Base-by-base conservation (phyloP, 495 filamentous ascomycete genomes). In the Alectoria sarmentosa region DNA sequence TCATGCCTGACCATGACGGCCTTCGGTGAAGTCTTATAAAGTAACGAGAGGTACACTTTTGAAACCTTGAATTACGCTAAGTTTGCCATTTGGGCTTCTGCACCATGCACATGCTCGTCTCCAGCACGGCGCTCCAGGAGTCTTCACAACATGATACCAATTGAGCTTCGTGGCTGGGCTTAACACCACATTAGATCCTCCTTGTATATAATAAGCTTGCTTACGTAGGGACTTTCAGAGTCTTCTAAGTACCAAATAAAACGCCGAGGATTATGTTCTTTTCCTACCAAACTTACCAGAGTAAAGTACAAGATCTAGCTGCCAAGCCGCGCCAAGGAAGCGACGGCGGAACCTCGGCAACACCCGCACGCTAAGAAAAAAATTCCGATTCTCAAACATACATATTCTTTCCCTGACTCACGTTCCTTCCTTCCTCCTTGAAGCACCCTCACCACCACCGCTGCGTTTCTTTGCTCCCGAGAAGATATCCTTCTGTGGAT, bases 391-490 rank as follows among this genome's bases (percentile, higher is more conserved):
- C 28, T 5, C 28, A 5, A 0, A 30, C 13, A 17, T 9, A 23
- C 3, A 30, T n/a, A 17, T 23, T 26, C 37, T 44, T 54, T 65
- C 44, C 59, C 64, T 63, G 64, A 60, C 58, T 72, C 67, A 68
- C 69, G 72, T 74, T 75, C 77, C 73, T 73, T 73, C 76, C 68
- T 77, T 76, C 74, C 66, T 75, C 78, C 79, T 66, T 75, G 81
- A 91, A 90, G 88, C 85, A 87, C 87, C 90, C 84, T 87, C 93
- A 90, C 88, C 86, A 83, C 86, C 91, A 96, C 91, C 84, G 91
- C 92, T 90, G 91, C 91, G 90, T 94, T 96, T 98, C 92, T 95
- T 94, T 96, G 92, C 91, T 85, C 84, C 92, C 93, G 91, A 80
- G 96, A 89, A 58, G 65, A 70, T 49, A 69, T 3, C 44, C 17